A percentile compares a stretch with the other conserved stretches of the same genome.
These are phyloP conservation scores for Cordyceps cateniannulata DNA, from an alignment of 2,329 filamentous ascomycete species.

Conservation along the genomic window DNA sequence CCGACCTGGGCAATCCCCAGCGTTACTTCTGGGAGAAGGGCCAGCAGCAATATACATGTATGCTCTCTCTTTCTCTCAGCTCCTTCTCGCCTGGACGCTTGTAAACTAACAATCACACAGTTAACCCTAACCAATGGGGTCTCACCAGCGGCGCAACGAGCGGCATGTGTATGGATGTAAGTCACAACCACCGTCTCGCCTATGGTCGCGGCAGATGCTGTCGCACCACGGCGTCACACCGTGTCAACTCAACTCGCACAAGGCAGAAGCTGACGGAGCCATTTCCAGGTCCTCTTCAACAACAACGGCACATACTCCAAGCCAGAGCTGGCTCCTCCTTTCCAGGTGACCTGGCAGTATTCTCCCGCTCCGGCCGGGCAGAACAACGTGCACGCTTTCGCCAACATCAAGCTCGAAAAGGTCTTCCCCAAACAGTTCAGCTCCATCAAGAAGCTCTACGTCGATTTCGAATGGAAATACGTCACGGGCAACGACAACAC, in stretches of 20 bases:
- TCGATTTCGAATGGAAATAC: conserved; percentile 46
- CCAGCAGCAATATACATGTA: conserved; percentile 38
- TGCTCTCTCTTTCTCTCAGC: conserved; percentile 22
- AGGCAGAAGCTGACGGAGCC: conserved; percentile 7
- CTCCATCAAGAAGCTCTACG: conserved; percentile 31
- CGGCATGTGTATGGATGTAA: conserved; percentile 46
- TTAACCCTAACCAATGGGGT: conserved; percentile 53
- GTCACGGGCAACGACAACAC: conserved; percentile 33
- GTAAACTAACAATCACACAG: conserved; percentile 24
- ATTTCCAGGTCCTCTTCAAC: conserved; percentile 36
- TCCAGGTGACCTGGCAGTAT: conserved; percentile 49
- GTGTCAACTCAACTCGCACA: not conserved
- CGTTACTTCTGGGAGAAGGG: conserved; percentile 26
- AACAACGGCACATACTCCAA: conserved; percentile 45
- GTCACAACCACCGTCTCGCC: conserved; percentile 20
- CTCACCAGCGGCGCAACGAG: conserved; percentile 32
- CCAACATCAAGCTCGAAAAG: conserved; percentile 44
- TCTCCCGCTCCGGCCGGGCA: conserved; percentile 26
- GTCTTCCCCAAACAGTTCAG: conserved; percentile 37
- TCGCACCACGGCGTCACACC: conserved; percentile 4
- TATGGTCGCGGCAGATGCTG: not conserved
- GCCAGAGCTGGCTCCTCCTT: conserved; percentile 38
- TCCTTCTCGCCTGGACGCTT: not conserved
- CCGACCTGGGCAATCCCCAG: conserved; percentile 36
- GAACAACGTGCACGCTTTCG: conserved; percentile 47